phyloP scores from a whole-genome alignment of 192 early-diverging fungal genomes.

The Backusella macrospora region DNA sequence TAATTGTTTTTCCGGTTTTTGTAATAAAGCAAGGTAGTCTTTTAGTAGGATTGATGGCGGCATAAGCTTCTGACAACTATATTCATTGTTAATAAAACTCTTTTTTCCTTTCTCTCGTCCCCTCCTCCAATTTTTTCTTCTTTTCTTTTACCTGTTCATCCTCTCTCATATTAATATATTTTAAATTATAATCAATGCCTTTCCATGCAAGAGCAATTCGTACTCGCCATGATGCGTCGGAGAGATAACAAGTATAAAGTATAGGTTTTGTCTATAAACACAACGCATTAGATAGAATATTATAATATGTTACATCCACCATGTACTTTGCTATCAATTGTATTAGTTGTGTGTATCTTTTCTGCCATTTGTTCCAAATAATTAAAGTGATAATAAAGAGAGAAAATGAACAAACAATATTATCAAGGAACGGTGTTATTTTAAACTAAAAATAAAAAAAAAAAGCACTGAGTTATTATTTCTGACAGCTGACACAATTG shows the following conservation, averaged over 20 bases:
- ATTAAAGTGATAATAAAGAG: too few relatives aligned
- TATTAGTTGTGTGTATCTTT: too few relatives aligned
- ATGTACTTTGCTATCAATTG: too few relatives aligned
- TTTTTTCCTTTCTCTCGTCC: neutral
- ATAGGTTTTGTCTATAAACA: conserved; percentile 22
- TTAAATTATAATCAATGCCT: conserved; percentile 66
- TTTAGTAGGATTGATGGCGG: conserved; percentile 65
- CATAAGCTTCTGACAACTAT: conserved; percentile 59
- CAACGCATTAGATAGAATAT: neutral
- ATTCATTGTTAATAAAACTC: neutral
- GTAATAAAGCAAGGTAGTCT: conserved; percentile 69
- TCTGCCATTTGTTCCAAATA: too few relatives aligned
- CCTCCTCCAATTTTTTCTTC: neutral
- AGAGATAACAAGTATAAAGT: conserved; percentile 79
- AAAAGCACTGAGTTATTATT: neutral
- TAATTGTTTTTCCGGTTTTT: conserved; percentile 51
- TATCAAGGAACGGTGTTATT: too few relatives aligned
- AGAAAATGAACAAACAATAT: too few relatives aligned
- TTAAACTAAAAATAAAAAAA: too few relatives aligned
- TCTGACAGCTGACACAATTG: neutral
- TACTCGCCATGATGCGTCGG: conserved; percentile 74
- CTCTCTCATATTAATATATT: conserved; percentile 70
- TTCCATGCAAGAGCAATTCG: conserved; percentile 78
- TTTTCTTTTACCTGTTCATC: conserved; percentile 65
- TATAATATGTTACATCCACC: neutral